Evolutionary conservation across 192 early-diverging fungal species (phyloP).

Genomic region (Podochytrium sp.): DNA sequence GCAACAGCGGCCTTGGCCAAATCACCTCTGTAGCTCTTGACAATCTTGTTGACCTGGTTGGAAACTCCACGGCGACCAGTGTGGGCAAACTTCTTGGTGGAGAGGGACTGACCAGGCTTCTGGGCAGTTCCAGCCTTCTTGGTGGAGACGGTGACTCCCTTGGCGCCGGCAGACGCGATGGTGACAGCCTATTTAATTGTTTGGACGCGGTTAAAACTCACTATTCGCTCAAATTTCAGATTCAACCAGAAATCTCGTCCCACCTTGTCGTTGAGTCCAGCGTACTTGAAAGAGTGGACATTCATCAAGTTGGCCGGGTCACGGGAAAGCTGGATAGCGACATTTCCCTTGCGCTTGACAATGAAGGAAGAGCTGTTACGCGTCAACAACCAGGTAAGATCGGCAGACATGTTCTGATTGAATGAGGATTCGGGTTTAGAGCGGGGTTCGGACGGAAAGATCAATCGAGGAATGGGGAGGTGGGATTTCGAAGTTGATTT

Average conservation of each 20-base stretch:
- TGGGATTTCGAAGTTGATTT: no score
- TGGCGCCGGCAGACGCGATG: constrained; percentile 55
- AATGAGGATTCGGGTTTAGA: not conserved
- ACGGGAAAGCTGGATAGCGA: constrained; percentile 22
- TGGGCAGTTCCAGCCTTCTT: constrained; percentile 57
- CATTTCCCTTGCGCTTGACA: constrained; percentile 75
- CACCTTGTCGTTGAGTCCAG: constrained; percentile 71
- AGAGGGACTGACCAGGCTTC: constrained; percentile 56
- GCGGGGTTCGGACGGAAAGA: no score
- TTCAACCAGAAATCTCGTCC: no score
- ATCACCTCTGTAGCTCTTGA: constrained; percentile 72
- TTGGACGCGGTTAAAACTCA: not conserved
- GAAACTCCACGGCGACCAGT: constrained; percentile 65
- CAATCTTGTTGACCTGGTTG: constrained; percentile 65
- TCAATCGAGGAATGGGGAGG: no score
- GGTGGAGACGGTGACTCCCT: constrained; percentile 67
- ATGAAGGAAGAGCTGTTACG: constrained; percentile 82
- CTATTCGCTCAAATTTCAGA: no score
- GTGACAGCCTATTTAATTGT: constrained; percentile 56
- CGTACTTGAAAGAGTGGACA: constrained; percentile 81
- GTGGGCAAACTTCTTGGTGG: constrained; percentile 55
- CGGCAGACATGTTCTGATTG: constrained; percentile 36
- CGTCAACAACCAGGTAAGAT: constrained; percentile 63
- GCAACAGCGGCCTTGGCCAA: constrained; percentile 69
- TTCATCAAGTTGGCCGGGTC: constrained; percentile 48